phyloP scores from a whole-genome alignment of 2,329 filamentous ascomycete genomes.

The Capronia coronata region DNA sequence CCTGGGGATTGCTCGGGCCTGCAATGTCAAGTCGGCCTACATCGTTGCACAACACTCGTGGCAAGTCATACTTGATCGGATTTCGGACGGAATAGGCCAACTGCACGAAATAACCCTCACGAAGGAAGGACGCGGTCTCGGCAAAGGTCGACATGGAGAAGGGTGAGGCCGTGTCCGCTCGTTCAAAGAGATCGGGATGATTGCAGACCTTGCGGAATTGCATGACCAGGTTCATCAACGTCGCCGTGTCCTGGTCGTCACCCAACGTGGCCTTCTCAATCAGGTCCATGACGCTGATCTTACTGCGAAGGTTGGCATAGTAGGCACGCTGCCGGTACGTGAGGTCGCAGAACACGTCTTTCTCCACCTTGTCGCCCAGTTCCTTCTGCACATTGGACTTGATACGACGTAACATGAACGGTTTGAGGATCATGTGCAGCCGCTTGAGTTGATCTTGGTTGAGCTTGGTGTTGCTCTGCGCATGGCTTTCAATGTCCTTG shows the following conservation, averaged over 20 bases:
- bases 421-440: conserved; percentile 97
- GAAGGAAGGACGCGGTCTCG: conserved; percentile 89
- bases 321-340: conserved; percentile 93
- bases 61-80: conserved; percentile 75
- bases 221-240: conserved; percentile 98
- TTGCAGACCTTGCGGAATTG: conserved; percentile 99
- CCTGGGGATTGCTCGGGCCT: conserved; percentile 63
- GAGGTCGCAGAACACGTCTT: conserved; percentile 92
- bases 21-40: conserved; percentile 69
- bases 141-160: conserved; percentile 81
- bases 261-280: conserved; percentile 95
- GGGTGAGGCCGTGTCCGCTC: conserved; percentile 83
- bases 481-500: conserved; percentile 82
- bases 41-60: conserved; percentile 73
- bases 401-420: conserved; percentile 98
- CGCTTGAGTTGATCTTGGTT: conserved; percentile 97
- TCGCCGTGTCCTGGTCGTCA: conserved; percentile 90
- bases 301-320: conserved; percentile 86
- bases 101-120: conserved; percentile 72
- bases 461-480: conserved; percentile 97
- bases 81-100: conserved; percentile 85
- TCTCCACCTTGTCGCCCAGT: conserved; percentile 95
- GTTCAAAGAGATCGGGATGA: conserved; percentile 92
- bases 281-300: conserved; percentile 97
- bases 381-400: conserved; percentile 99